These are phyloP conservation scores for Aspergillus pseudonomiae DNA, from an alignment of 2,329 filamentous ascomycete genomes.

Conservation along the genomic window DNA sequence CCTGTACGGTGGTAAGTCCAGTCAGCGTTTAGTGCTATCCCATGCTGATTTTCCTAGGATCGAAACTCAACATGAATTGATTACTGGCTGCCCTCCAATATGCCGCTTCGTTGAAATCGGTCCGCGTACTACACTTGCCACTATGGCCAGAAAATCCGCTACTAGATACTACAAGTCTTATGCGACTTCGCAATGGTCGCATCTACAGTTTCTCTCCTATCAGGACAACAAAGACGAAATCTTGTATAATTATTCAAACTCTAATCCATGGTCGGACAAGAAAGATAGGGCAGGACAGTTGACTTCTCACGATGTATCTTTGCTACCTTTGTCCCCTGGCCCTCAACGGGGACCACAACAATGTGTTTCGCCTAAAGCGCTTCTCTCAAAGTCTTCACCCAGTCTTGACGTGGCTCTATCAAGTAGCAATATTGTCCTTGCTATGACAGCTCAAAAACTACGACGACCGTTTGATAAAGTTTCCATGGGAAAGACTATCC, in stretches of 20 bases:
- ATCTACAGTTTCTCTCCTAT: slow-evolving; percentile 30
- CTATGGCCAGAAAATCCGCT: slow-evolving; percentile 43
- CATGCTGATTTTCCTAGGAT: slow-evolving; percentile 32
- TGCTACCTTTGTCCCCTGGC: slow-evolving; percentile 6
- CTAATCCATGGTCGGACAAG: background rate
- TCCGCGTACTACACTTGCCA: slow-evolving; percentile 38
- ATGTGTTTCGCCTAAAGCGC: background rate
- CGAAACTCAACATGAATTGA: slow-evolving; percentile 42
- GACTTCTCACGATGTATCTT: background rate
- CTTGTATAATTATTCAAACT: slow-evolving; percentile 13
- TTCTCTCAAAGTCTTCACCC: background rate
- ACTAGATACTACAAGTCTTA: slow-evolving; percentile 24
- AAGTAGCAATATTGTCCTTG: slow-evolving; percentile 18
- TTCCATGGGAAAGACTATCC: slow-evolving; percentile 33
- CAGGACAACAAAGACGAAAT: slow-evolving; percentile 18
- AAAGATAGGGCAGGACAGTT: background rate
- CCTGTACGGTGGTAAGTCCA: slow-evolving; percentile 28
- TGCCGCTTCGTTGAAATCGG: slow-evolving; percentile 45
- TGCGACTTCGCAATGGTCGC: slow-evolving; percentile 23
- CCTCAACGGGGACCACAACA: background rate
- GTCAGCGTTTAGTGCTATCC: background rate
- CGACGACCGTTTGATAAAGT: slow-evolving; percentile 21
- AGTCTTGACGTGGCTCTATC: slow-evolving; percentile 12
- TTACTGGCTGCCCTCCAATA: slow-evolving; percentile 25
- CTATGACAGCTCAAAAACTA: slow-evolving; percentile 23